Percentiles rank a stretch among this genome's conserved stretches.
Conservation (phyloP, 2,329 filamentous ascomycete species). For the Sporothrix sp. region DNA sequence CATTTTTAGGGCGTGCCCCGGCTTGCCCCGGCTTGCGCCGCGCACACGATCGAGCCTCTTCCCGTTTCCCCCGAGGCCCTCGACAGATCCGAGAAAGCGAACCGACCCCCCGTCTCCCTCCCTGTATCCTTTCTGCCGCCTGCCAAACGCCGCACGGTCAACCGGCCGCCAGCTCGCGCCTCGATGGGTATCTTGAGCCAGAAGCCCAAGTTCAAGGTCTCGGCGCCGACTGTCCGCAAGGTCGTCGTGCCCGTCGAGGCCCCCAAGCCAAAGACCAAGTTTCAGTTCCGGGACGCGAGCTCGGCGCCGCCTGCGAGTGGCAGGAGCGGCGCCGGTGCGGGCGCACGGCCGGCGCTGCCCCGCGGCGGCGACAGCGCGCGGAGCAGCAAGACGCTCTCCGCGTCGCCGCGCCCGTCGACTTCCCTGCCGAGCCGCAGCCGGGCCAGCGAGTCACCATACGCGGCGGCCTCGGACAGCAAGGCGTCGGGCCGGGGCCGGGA, state of each 20-base stretch:
- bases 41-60: background rate
- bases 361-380: slow-evolving; percentile 28
- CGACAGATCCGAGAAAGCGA: too few species aligned
- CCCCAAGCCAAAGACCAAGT: slow-evolving; percentile 30
- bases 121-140: too few species aligned
- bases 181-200: slow-evolving; percentile 36
- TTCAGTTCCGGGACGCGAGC: slow-evolving; percentile 17
- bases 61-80: too few species aligned
- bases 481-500: background rate
- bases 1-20: background rate
- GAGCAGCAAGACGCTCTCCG: slow-evolving; percentile 23
- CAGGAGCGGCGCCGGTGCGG: slow-evolving; percentile 22
- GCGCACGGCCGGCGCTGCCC: slow-evolving; percentile 23
- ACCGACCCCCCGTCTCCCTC: too few species aligned
- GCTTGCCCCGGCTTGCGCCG: too few species aligned
- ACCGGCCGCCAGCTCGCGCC: too few species aligned
- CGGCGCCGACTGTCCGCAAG: slow-evolving; percentile 41
- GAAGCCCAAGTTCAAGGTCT: slow-evolving; percentile 42
- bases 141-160: too few species aligned
- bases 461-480: slow-evolving; percentile 25
- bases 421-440: slow-evolving; percentile 1
- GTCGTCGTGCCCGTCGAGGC: slow-evolving; percentile 41
- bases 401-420: slow-evolving; percentile 19
- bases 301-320: slow-evolving; percentile 1
- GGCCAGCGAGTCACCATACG: slow-evolving; percentile 27